Base-by-base conservation (phyloP, 495 filamentous ascomycete species). In the Sabuloglossum arenarium region DNA sequence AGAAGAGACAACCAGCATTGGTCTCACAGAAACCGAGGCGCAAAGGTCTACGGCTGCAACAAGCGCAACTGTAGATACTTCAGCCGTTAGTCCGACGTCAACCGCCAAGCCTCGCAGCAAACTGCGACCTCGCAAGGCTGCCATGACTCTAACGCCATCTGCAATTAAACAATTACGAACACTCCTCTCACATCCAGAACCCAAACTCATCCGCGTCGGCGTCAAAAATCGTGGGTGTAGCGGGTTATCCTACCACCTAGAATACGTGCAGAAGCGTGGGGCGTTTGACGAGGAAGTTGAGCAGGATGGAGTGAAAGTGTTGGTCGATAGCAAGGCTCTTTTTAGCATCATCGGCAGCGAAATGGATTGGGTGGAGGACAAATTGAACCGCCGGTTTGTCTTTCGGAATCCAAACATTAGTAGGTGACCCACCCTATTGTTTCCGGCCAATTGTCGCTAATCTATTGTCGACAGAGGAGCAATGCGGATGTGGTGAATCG, bases 341-440 rank as follows among this genome's bases (percentile, higher is more conserved):
- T 91, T 98, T 62, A 95, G 86, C 65, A 95, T 98, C 45, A 94
- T 98, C 66, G 91, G 93, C 9, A 95, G 85, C 62, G 91, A 97
- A 74, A 98, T 98, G 91, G 91, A 98, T 65, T 98, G 89, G 90
- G 78, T 90, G 1, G 89, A 97, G 69, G 93, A 96, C 63, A 93
- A 90, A 68, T 66, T 98, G 62, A 93, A 79, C 65, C 75, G 82
- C 64, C 73, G 83, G 62, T 98, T 98, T 71, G 80, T 94, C 58
- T 98, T 98, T 69, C 79, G 79, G 64, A 98, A 98, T 69, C 91
- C 91, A 30, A 98, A 98, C 66, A 96, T 96, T 64, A 97, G 88
- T 94, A 70, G 79, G 90, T 83, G 24, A 27, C 55, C 37, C 62
- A n/a, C 43, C 12, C 27, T 52, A 3, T 19, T 37, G 30, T 53